Percentiles rank a stretch among this genome's conserved stretches.
Evolutionary conservation across 2,329 filamentous ascomycete species (phyloP).

Genomic region (Paraconiothyrium brasiliense): DNA sequence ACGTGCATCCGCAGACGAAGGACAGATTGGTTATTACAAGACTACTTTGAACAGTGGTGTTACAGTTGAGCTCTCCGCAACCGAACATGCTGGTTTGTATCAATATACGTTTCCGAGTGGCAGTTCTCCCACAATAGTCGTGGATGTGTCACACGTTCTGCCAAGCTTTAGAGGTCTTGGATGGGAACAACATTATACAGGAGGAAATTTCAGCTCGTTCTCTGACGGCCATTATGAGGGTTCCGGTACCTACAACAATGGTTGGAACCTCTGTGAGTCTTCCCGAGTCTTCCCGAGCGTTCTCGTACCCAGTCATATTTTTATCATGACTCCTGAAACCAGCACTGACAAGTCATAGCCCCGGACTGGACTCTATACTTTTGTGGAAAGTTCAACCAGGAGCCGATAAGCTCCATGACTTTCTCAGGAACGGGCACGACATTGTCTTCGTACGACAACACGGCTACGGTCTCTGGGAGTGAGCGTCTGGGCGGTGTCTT

Average conservation of each 20-base stretch:
- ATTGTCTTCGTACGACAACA: slow-evolving; percentile 31
- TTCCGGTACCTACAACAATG: slow-evolving; percentile 70
- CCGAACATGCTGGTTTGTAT: slow-evolving; percentile 66
- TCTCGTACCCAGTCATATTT: no score
- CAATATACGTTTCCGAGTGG: slow-evolving; percentile 65
- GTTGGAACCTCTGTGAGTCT: slow-evolving; percentile 65
- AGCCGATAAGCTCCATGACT: slow-evolving; percentile 37
- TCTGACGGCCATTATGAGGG: slow-evolving; percentile 66
- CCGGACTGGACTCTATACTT: slow-evolving; percentile 71
- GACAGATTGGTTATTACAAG: slow-evolving; percentile 70
- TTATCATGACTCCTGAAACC: not conserved
- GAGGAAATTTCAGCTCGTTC: slow-evolving; percentile 66
- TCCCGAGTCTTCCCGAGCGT: slow-evolving; percentile 14
- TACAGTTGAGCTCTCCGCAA: slow-evolving; percentile 66
- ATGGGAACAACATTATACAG: slow-evolving; percentile 69
- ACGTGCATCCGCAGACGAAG: slow-evolving; percentile 61
- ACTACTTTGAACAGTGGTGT: slow-evolving; percentile 64
- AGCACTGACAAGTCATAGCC: slow-evolving; percentile 40
- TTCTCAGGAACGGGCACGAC: slow-evolving; percentile 42
- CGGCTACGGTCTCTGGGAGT: slow-evolving; percentile 32
- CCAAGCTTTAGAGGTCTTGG: slow-evolving; percentile 69
- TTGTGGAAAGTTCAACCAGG: slow-evolving; percentile 67
- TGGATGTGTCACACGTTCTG: slow-evolving; percentile 72
- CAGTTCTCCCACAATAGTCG: slow-evolving; percentile 59
- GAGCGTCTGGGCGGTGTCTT: slow-evolving; percentile 60